Base-by-base conservation (phyloP, 106 monocot species). In the Allium cepa region DNA sequence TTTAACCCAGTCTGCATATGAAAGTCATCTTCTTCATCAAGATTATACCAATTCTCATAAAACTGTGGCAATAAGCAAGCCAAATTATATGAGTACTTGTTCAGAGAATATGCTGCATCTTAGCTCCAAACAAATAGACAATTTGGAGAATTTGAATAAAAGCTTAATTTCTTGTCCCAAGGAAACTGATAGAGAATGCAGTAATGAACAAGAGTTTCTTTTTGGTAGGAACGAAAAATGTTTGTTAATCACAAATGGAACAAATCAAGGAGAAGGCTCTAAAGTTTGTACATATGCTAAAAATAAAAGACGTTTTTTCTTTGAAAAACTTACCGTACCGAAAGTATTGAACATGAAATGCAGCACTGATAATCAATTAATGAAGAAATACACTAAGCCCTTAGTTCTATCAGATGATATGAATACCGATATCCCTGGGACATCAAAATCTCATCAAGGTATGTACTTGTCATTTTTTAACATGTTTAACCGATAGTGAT, bases 261-360 rank as follows among this genome's bases (percentile, higher is more conserved):
- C 47, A 47, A 64, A 4, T 64, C 8, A 10, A 26, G 72, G 27
- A 36, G 47, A 51, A 67, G 57, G 52, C 6, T 61, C 66, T 47
- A 66, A 28, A 45, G 17, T 17, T 18, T 60, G 51, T 64, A 36
- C 63, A 8, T 53, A 63, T 16, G 53, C 28, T 7, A 70, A 36
- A 36, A 5, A 36, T 36, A 1, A 49, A 58, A 64, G 47, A 57
- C 17, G 50, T 49, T 14, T 64, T 13, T 51, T 68, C 49, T 67
- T 26, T 45, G 53, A 77, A 65, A 74, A 68, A 69, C 12, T 68
- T 17, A 71, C 71, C 47, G 26, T 74, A 46, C 77, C 77, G 65
- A 6, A 62, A 15, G 26, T 26, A 50, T 64, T 11, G 28, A 17
- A 16, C 36, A 17, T 66, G 65, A 16, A 10, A 50, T 22, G 18